phyloP scores from a whole-genome alignment of 1,139 yeast species.

The Chernovozyma sophiae-reginae region DNA sequence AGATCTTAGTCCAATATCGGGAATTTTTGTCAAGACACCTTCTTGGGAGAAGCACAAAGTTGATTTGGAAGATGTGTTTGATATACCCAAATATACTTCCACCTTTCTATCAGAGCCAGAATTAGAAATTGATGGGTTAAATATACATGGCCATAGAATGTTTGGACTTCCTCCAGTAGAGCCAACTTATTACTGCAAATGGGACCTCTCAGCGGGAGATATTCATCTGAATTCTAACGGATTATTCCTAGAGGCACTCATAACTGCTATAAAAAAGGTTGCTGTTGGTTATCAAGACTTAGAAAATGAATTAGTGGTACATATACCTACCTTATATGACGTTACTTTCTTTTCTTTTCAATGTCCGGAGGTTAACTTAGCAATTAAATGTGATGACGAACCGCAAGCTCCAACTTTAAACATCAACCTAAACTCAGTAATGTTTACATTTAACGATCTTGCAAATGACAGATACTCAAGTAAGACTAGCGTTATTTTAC shows the following conservation, averaged over 20 bases:
- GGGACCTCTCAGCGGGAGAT: conserved; percentile 75
- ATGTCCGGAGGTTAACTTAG: conserved; percentile 32
- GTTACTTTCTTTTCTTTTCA: conserved; percentile 56
- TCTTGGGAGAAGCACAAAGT: conserved; percentile 12
- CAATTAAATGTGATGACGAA: conserved; percentile 17
- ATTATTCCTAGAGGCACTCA: conserved; percentile 43
- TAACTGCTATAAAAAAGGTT: conserved; percentile 42
- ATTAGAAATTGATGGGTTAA: conserved; percentile 57
- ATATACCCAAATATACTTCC: conserved; percentile 23
- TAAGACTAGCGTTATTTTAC: conserved; percentile 48
- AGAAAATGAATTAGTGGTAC: conserved; percentile 67
- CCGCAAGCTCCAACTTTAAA: conserved; percentile 13
- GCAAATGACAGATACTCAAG: conserved; percentile 64
- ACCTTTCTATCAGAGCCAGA: conserved; percentile 30
- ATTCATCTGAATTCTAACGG: conserved; percentile 53
- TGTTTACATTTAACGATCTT: conserved; percentile 59
- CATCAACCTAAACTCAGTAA: conserved; percentile 32
- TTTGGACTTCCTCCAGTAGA: conserved; percentile 89
- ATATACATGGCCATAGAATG: conserved; percentile 82
- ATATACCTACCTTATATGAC: conserved; percentile 59
- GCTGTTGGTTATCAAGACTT: conserved; percentile 64
- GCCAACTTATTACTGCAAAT: conserved; percentile 82
- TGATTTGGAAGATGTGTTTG: conserved; percentile 16
- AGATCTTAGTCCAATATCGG: conserved; percentile 47
- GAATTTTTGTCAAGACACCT: conserved; percentile 22